Base-by-base conservation (phyloP, 1,139 yeast genomes). In the Arxiozyma slooffiae region DNA sequence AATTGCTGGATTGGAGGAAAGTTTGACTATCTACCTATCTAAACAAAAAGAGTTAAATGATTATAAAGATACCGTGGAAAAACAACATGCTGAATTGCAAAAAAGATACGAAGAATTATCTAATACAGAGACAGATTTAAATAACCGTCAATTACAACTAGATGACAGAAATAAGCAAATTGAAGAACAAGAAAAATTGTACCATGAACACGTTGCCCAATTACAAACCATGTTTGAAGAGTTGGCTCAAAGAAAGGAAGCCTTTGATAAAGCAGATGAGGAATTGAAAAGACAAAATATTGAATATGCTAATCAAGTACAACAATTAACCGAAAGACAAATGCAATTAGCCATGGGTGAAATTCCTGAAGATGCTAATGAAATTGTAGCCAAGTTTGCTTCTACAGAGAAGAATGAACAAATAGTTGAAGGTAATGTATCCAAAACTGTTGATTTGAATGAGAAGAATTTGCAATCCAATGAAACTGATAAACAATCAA, bases 1-100 rank as follows among this genome's bases (percentile, higher is more conserved):
- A 60, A 74, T 79, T 44, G 78, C 74, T 22, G 74, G 67, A 50
- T 63, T 75, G 55, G 65, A 57, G 18, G 71, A 59, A 39, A 63
- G 52, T 52, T 61, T 61, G 41, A 53, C 50, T 3, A 51, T 58
- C 7, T 67, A 62, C 39, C 42, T 60, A 20, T 53, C 59, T 14
- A 67, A 66, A 50, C 69, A 62, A 26, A 66, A 61, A 55, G 76
- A 71, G 58, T 67, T 70, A 48, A 70, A 70, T 53, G 68, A 71
- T 41, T 67, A 71, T 50, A 67, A 67, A 50, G 62, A 64, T 42
- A 58, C 65, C 18, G 60, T 68, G 36, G 59, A 63, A 54, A 53
- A 71, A 43, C 68, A 73, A 58, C 72, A 71, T 59, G 60, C 67
- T 17, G 71, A 72, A 47, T 61, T 78, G 42, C 72, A 73, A 43